A percentile compares a stretch with the other conserved stretches of the same genome.
These are phyloP conservation scores for Hypoxylon sp. DNA, from an alignment of 2,329 filamentous ascomycete species.

Conservation along the genomic window DNA sequence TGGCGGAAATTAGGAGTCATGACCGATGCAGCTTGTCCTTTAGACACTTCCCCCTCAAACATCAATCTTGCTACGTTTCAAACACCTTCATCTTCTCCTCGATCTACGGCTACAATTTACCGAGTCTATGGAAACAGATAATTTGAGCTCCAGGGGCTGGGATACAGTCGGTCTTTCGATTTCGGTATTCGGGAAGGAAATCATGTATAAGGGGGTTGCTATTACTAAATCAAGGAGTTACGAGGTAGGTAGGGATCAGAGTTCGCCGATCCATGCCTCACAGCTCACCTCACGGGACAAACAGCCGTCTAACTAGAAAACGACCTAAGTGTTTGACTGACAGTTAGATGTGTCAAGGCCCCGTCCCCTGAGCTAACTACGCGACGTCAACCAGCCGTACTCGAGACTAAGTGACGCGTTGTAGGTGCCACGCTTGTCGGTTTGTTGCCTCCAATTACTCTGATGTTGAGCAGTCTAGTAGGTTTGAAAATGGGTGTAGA, in stretches of 20 bases:
- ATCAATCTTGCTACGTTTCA: neutral
- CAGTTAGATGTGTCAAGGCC: neutral
- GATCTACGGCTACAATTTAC: neutral
- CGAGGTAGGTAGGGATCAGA: neutral
- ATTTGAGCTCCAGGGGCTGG: neutral
- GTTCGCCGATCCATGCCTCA: neutral
- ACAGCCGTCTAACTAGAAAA: neutral
- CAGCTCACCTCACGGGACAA: neutral
- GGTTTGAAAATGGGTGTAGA: neutral
- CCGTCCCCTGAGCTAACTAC: too few species aligned
- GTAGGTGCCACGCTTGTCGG: neutral
- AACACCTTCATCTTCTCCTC: neutral
- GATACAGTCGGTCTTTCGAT: neutral
- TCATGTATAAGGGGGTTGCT: neutral
- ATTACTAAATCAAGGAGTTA: neutral
- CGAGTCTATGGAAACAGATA: slow-evolving; percentile 1
- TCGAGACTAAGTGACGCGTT: neutral
- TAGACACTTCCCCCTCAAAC: neutral
- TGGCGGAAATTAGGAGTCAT: neutral
- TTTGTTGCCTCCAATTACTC: neutral
- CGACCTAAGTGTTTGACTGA: neutral
- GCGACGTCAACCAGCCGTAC: neutral
- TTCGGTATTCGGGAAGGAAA: neutral
- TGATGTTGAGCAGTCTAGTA: too few species aligned
- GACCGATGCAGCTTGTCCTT: neutral